phyloP scores from a whole-genome alignment of 768 basidiomycete species.

The Rossbeevera mucosa region DNA sequence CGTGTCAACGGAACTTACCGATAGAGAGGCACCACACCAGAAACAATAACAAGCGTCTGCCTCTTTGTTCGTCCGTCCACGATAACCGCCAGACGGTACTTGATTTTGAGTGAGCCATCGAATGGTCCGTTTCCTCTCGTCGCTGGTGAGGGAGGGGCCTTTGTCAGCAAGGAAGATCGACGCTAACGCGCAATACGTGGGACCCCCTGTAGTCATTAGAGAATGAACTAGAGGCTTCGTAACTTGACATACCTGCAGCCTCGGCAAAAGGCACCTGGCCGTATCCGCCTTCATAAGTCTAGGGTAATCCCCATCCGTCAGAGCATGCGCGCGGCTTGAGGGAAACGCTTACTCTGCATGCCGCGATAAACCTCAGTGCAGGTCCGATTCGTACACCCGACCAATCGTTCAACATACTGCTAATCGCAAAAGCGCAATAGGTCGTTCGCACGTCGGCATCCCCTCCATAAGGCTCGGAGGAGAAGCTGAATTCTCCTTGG shows the following conservation, averaged over 20 bases:
- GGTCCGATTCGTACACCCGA: constrained; percentile 58
- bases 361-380: constrained; percentile 59
- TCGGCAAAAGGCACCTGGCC: constrained; percentile 79
- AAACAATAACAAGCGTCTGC: constrained; percentile 96
- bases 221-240: not conserved
- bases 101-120: constrained; percentile 77
- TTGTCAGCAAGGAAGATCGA: constrained; percentile 51
- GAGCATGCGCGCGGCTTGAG: not conserved
- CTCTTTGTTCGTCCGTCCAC: constrained; percentile 83
- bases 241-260: constrained; percentile 61
- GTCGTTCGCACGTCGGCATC: constrained; percentile 80
- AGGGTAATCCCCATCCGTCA: constrained; percentile 6
- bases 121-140: constrained; percentile 51
- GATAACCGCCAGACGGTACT: constrained; percentile 67
- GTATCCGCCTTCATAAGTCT: constrained; percentile 94
- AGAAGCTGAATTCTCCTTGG: constrained; percentile 48
- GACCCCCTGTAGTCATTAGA: constrained; percentile 57
- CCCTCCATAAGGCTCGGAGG: constrained; percentile 57
- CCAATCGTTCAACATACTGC: constrained; percentile 77
- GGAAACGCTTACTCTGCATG: constrained; percentile 59
- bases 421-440: constrained; percentile 85
- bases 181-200: constrained; percentile 89
- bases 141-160: constrained; percentile 24
- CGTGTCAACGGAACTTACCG: constrained; percentile 41
- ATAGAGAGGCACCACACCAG: constrained; percentile 83